A percentile compares a stretch with the other conserved stretches of the same genome.
phyloP scores from a whole-genome alignment of 2,329 filamentous ascomycete genomes.

The Plectosphaerella plurivora region DNA sequence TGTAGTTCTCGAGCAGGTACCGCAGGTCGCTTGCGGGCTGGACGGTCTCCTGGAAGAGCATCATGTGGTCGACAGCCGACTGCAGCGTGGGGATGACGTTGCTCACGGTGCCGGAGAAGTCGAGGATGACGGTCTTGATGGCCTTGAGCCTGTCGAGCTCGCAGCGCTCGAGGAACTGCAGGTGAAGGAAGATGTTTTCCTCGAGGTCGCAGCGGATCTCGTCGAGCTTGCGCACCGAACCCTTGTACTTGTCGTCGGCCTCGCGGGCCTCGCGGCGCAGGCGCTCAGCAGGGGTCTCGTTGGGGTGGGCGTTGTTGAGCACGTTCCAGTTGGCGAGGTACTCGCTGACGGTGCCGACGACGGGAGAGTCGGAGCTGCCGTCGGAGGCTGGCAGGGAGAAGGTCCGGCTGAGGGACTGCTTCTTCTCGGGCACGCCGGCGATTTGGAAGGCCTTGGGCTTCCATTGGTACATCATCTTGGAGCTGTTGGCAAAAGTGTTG shows the following conservation, averaged over 20 bases:
- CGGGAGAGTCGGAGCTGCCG: slow-evolving; percentile 63
- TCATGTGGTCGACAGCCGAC: slow-evolving; percentile 96
- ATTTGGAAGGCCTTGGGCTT: slow-evolving; percentile 85
- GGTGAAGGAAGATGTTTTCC: slow-evolving; percentile 86
- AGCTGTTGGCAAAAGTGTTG: slow-evolving; percentile 94
- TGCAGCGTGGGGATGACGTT: slow-evolving; percentile 97
- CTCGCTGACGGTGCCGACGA: slow-evolving; percentile 78
- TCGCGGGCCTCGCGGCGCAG: slow-evolving; percentile 85
- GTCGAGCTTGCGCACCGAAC: slow-evolving; percentile 79
- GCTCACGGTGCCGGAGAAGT: slow-evolving; percentile 95
- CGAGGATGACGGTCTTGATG: slow-evolving; percentile 95
- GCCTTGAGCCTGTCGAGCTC: slow-evolving; percentile 94
- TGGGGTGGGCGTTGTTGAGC: slow-evolving; percentile 83
- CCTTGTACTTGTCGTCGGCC: slow-evolving; percentile 91
- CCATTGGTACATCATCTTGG: slow-evolving; percentile 97
- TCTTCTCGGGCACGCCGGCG: slow-evolving; percentile 85
- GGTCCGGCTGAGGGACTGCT: slow-evolving; percentile 65
- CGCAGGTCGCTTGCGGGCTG: slow-evolving; percentile 85
- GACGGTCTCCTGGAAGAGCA: slow-evolving; percentile 98
- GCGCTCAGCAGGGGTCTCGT: slow-evolving; percentile 84
- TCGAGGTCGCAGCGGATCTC: slow-evolving; percentile 91
- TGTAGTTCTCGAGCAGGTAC: slow-evolving; percentile 94
- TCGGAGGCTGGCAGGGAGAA: slow-evolving; percentile 64
- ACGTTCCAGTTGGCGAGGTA: slow-evolving; percentile 92
- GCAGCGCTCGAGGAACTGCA: slow-evolving; percentile 95